phyloP scores from a whole-genome alignment of 2,329 filamentous ascomycete genomes.

The Escovopsis weberi region DNA sequence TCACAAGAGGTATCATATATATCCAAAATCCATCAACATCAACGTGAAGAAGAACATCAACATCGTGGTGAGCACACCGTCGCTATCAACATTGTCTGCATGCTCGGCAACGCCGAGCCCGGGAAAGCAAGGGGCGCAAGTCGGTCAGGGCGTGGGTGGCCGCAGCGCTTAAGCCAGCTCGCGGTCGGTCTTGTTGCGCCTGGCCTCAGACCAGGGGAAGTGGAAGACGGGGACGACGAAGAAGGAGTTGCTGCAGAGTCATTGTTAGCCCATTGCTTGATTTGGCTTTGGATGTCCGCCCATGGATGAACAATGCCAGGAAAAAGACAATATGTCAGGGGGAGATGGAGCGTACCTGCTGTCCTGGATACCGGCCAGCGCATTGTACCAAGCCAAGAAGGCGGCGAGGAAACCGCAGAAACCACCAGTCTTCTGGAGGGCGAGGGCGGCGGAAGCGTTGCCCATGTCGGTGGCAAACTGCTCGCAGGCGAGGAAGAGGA shows the following conservation, averaged over 20 bases:
- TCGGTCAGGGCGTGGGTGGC: not conserved
- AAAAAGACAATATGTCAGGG: not conserved
- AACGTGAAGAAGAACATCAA: not conserved
- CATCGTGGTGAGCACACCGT: too few species aligned
- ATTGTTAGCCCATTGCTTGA: conserved; percentile 16
- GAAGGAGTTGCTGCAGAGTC: conserved; percentile 55
- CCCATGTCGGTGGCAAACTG: conserved; percentile 43
- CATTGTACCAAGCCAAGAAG: conserved; percentile 79
- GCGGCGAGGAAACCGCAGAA: conserved; percentile 68
- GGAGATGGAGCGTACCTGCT: conserved; percentile 33
- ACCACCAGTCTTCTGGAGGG: conserved; percentile 56
- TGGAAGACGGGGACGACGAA: conserved; percentile 85
- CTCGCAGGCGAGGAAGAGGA: conserved; percentile 54
- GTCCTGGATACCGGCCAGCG: conserved; percentile 68
- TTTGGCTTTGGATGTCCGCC: too few species aligned
- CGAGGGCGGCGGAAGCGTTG: conserved; percentile 26
- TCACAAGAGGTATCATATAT: too few species aligned
- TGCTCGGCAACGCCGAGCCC: too few species aligned
- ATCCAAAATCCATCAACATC: not conserved
- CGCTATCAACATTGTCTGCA: too few species aligned
- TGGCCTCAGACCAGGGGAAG: conserved; percentile 87
- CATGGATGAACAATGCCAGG: not conserved
- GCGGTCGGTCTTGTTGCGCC: conserved; percentile 36
- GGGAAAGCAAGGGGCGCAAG: not conserved
- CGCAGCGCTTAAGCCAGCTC: conserved; percentile 7